These are phyloP conservation scores for Candida mesenterica DNA, from an alignment of 1,139 yeast genomes.

Conservation along the genomic window DNA sequence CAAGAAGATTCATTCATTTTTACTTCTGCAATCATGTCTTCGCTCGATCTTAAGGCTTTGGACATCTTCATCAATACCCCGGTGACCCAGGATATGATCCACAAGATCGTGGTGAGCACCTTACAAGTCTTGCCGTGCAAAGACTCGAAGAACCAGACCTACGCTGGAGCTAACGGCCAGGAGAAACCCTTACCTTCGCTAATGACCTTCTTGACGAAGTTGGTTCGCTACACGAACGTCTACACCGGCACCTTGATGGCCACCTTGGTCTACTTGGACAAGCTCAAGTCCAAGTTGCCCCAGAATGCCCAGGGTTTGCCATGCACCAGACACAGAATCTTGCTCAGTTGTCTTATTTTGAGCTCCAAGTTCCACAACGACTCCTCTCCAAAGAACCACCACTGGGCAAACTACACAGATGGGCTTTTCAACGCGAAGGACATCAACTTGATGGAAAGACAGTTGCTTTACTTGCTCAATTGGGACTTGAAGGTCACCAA, in stretches of 20 bases:
- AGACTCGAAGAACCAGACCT: conserved; percentile 31
- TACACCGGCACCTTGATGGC: conserved; percentile 76
- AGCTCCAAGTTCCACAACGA: conserved; percentile 76
- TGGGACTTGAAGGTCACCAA: conserved; percentile 66
- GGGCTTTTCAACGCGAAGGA: conserved; percentile 67
- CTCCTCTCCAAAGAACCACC: conserved; percentile 70
- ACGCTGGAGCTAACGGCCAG: conserved; percentile 23
- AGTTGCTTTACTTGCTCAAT: conserved; percentile 60
- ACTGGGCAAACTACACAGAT: conserved; percentile 78
- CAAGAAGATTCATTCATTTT: neutral
- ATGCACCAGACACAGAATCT: conserved; percentile 74
- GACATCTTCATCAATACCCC: conserved; percentile 54
- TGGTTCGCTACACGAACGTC: conserved; percentile 71
- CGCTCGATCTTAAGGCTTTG: conserved; percentile 53
- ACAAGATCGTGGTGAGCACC: conserved; percentile 59
- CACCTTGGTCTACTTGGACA: conserved; percentile 64
- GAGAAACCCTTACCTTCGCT: conserved; percentile 59
- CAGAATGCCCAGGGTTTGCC: conserved; percentile 72
- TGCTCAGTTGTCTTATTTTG: conserved; percentile 68
- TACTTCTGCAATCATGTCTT: conserved; percentile 10
- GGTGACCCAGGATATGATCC: conserved; percentile 64
- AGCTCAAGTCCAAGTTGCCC: conserved; percentile 60
- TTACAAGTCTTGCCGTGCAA: conserved; percentile 62
- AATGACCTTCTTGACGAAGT: conserved; percentile 68
- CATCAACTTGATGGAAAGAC: conserved; percentile 79